Evolutionary conservation across 2,329 filamentous ascomycete genomes (phyloP), one percentile per base, ranked within the genome.

Genomic region (Fragosphaeria purpurea): DNA sequence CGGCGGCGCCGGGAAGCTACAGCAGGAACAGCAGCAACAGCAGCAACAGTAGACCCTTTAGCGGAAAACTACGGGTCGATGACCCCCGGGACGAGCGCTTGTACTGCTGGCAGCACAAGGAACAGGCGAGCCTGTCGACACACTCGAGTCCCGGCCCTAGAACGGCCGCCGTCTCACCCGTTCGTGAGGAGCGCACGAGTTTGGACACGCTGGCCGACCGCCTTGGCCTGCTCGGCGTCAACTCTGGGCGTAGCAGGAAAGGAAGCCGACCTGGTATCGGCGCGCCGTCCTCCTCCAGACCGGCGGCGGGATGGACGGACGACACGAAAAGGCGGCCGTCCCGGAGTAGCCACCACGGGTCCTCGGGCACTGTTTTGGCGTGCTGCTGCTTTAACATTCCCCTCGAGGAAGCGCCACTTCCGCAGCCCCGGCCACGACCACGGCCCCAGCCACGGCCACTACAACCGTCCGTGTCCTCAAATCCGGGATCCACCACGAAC

Each of bases 31-130:
- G 34, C 58, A 54, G 54, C 60, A 55, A 52, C 31, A 13, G 13
- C 5, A 22, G 37, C 39, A 8, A 33, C 10, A 33, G 32, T 12
- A n/a, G 43, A 13, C 8, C n/a, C 33, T 32, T 59, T 59, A 39
- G 60, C 57, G 41, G 65, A 54, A 56, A 60, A 30, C 60, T 67
- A 11, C 63, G 69, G 59, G 67, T 70, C 6, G 68, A 71, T 50
- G 75, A 80, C 53, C 74, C 77, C 2, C 68, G 71, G 51, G 74
- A 79, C 45, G 76, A 80, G 54, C 73, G 69, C n/a, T 77, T 83
- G 46, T 96, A 89, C 69, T 97, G 91, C 72, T 95, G 87, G 85
- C 89, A 96, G 65, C 93, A 98, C 70, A 90, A 87, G 63, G 88
- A 93, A 51, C 93, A 98, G 66, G 88, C 88, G 50, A 62, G 64